Percentiles rank a stretch among this genome's conserved stretches.
phyloP scores from a whole-genome alignment of 768 basidiomycete genomes.

The Trichaptum fuscoviolaceum region DNA sequence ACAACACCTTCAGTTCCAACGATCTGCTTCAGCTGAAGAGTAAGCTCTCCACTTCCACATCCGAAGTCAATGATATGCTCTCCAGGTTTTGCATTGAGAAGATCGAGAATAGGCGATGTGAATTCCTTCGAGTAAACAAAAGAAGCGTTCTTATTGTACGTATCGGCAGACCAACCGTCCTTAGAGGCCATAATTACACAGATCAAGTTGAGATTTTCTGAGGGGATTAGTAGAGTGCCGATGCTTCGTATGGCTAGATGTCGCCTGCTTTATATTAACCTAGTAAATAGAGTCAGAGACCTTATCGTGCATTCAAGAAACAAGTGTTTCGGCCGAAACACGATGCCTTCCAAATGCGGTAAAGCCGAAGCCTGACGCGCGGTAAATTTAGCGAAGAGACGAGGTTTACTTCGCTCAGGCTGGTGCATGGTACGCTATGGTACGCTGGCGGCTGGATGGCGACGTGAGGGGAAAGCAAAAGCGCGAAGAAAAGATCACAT shows the following conservation, averaged over 20 bases:
- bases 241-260: not conserved
- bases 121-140: slow-evolving; percentile 63
- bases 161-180: slow-evolving; percentile 50
- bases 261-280: not conserved
- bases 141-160: slow-evolving; percentile 58
- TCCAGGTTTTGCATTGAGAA: slow-evolving; percentile 59
- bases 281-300: not conserved
- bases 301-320: not conserved
- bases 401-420: not conserved
- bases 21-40: slow-evolving; percentile 45
- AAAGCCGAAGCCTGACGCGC: not conserved
- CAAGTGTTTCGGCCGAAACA: not conserved
- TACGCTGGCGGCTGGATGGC: too few species aligned
- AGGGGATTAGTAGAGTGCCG: not conserved
- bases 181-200: not conserved
- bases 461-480: too few species aligned
- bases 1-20: slow-evolving; percentile 50
- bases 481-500: too few species aligned
- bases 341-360: not conserved
- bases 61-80: slow-evolving; percentile 74
- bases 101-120: slow-evolving; percentile 49
- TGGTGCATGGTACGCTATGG: too few species aligned
- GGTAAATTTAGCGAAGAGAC: not conserved
- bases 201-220: not conserved
- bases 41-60: slow-evolving; percentile 81